A percentile compares a stretch with the other conserved stretches of the same genome.
Conservation (phyloP, 495 filamentous ascomycete species). For the Cudoniella acicularis region DNA sequence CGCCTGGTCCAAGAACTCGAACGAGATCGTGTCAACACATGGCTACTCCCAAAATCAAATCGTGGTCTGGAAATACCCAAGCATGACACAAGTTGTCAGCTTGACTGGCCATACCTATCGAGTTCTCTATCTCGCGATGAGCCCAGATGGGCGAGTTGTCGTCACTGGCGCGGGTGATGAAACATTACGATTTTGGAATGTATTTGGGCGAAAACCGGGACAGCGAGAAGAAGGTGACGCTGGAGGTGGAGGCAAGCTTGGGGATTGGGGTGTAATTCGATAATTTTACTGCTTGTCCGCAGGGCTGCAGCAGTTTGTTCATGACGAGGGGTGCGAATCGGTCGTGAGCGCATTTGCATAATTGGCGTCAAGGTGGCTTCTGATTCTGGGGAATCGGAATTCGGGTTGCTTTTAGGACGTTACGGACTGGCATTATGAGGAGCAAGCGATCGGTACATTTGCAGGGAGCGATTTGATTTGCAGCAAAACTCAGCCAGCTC, state of each 20-base stretch:
- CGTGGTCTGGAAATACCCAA: constrained; percentile 97
- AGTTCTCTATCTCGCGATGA: constrained; percentile 95
- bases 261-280: constrained; percentile 70
- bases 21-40: constrained; percentile 95
- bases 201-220: constrained; percentile 68
- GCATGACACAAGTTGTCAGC: constrained; percentile 92
- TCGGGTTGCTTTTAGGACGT: background rate
- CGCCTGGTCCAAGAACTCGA: constrained; percentile 91
- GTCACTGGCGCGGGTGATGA: constrained; percentile 97
- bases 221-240: constrained; percentile 38
- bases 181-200: constrained; percentile 94
- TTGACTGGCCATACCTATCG: constrained; percentile 95
- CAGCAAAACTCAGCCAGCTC: background rate
- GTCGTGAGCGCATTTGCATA: constrained; percentile 1
- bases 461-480: background rate
- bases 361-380: constrained; percentile 5
- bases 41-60: constrained; percentile 99
- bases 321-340: background rate
- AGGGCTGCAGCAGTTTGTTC: background rate
- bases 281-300: constrained; percentile 31
- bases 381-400: background rate
- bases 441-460: background rate
- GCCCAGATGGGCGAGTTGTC: constrained; percentile 86
- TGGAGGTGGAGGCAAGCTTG: constrained; percentile 50
- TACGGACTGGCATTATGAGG: background rate